Evolutionary conservation across 345 rosid genomes (phyloP).

Genomic region (Lepidium aucheri): DNA sequence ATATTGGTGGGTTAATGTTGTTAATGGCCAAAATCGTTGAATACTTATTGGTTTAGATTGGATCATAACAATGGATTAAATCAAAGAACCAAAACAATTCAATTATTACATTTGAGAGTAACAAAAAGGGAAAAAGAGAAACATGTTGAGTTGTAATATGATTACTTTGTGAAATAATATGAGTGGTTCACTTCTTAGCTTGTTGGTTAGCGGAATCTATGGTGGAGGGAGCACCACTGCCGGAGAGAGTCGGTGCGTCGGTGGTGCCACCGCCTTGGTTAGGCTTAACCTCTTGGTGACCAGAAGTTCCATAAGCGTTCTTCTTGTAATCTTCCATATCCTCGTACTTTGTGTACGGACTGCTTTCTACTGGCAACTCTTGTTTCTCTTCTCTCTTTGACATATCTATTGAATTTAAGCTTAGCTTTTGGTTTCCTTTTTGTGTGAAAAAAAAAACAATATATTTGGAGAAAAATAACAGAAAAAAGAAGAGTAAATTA

Average conservation of each 20-base stretch:
- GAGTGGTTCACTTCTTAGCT: slow-evolving; percentile 20
- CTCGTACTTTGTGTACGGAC: slow-evolving; percentile 36
- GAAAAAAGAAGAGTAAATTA: neutral
- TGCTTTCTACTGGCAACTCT: slow-evolving; percentile 40
- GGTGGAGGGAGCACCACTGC: slow-evolving; percentile 16
- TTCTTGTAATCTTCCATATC: slow-evolving; percentile 44
- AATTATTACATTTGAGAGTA: neutral
- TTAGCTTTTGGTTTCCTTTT: neutral
- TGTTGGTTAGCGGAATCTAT: slow-evolving; percentile 21
- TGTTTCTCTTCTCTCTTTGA: slow-evolving; percentile 8
- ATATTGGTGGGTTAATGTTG: neutral
- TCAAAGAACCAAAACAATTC: neutral
- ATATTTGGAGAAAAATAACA: neutral
- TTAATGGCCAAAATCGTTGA: neutral
- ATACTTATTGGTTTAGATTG: neutral
- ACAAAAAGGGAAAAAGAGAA: neutral
- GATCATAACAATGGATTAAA: neutral
- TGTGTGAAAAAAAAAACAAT: neutral
- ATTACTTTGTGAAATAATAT: neutral
- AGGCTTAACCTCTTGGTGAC: slow-evolving; percentile 38
- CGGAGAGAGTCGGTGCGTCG: slow-evolving; percentile 46
- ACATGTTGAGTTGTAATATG: neutral
- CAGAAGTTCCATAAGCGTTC: slow-evolving; percentile 41
- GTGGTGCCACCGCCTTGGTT: slow-evolving; percentile 39
- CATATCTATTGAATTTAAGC: neutral